phyloP scores from a whole-genome alignment of 371 early-diverging fungal genomes.

The Circinella minor region DNA sequence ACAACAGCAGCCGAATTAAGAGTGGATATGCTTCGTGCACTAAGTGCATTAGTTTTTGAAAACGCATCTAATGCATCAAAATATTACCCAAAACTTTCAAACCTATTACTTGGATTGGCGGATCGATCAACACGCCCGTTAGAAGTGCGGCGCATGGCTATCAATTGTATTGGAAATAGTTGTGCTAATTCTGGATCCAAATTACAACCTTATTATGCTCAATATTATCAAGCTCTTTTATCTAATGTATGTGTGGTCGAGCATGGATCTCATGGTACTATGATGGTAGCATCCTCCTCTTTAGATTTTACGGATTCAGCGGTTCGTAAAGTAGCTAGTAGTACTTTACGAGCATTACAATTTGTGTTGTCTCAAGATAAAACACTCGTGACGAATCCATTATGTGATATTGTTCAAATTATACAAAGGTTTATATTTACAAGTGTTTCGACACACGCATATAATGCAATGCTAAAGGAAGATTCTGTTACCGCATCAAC shows the following conservation, averaged over 20 bases:
- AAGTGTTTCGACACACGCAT: conserved; percentile 41
- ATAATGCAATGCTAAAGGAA: conserved; percentile 10
- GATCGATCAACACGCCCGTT: conserved; percentile 36
- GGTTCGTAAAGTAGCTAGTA: conserved; percentile 54
- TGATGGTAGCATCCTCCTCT: conserved; percentile 38
- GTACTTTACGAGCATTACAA: conserved; percentile 55
- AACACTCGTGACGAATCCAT: conserved; percentile 42
- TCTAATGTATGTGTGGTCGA: conserved; percentile 42
- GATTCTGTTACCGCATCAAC: not conserved
- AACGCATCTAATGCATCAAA: conserved; percentile 42
- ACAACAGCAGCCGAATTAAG: conserved; percentile 24
- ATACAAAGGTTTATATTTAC: conserved; percentile 53
- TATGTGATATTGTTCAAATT: conserved; percentile 52
- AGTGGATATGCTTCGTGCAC: conserved; percentile 50
- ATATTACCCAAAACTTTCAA: conserved; percentile 32
- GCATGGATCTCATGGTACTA: conserved; percentile 34
- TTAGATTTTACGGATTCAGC: conserved; percentile 48
- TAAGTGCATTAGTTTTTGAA: conserved; percentile 55
- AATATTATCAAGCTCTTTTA: conserved; percentile 48
- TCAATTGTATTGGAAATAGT: conserved; percentile 66
- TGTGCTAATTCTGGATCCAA: conserved; percentile 51
- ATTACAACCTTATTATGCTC: conserved; percentile 39
- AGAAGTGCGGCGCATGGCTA: conserved; percentile 65
- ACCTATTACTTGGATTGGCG: conserved; percentile 34
- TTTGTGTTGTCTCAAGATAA: conserved; percentile 50